These are phyloP conservation scores for Apocynum venetum DNA, from an alignment of 257 asterid species.

Conservation along the genomic window DNA sequence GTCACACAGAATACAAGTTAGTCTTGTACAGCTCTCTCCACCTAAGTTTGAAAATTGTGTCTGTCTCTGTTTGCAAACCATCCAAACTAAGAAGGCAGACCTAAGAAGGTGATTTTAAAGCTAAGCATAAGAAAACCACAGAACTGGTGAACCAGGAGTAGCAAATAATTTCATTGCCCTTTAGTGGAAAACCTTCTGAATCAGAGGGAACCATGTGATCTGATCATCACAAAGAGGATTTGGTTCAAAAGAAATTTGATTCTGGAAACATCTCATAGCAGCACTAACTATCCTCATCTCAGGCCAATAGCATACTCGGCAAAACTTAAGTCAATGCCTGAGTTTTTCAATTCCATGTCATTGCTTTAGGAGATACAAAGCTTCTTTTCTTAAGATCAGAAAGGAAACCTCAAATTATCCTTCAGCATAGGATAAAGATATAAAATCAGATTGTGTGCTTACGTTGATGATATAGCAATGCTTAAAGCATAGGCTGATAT, in stretches of 20 bases:
- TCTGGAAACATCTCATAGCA: not conserved
- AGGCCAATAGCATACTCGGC: not conserved
- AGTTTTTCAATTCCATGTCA: not conserved
- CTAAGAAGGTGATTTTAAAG: no score
- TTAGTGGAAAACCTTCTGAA: not conserved
- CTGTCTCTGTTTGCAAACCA: not conserved
- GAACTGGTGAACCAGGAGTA: not conserved
- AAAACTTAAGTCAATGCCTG: not conserved
- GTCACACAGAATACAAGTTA: not conserved
- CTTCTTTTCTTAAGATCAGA: not conserved
- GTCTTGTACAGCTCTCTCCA: not conserved
- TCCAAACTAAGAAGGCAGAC: not conserved
- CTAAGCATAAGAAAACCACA: not conserved
- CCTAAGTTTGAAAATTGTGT: not conserved
- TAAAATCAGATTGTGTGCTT: not conserved
- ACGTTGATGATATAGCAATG: not conserved
- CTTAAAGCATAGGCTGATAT: not conserved
- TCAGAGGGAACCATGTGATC: not conserved
- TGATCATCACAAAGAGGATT: not conserved
- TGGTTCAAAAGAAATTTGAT: not conserved
- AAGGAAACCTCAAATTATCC: not conserved
- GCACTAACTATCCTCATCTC: not conserved
- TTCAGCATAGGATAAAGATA: not conserved
- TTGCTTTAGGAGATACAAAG: not conserved
- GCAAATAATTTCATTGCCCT: not conserved